Conservation (phyloP, 2,329 filamentous ascomycete species). For the Lasiodiplodia hormozganensis region DNA sequence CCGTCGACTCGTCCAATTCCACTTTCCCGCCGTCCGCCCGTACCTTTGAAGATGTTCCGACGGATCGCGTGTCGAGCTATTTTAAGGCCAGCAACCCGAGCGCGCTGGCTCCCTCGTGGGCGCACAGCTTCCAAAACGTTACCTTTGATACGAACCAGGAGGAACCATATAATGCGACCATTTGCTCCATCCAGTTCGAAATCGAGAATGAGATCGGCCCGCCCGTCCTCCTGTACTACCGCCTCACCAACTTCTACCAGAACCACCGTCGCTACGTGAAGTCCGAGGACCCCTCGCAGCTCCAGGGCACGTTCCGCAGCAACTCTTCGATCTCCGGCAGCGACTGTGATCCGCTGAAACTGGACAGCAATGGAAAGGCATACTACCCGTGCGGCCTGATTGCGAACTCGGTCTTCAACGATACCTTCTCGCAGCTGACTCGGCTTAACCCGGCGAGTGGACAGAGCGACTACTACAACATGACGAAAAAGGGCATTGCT, state of each 20-base stretch:
- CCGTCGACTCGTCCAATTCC: conserved; percentile 39
- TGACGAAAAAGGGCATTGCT: conserved; percentile 80
- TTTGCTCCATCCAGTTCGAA: conserved; percentile 78
- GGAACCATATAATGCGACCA: conserved; percentile 45
- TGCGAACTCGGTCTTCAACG: conserved; percentile 97
- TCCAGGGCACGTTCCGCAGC: conserved; percentile 73
- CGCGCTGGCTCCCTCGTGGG: conserved; percentile 45
- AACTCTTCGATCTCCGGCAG: conserved; percentile 68
- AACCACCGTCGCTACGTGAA: conserved; percentile 97
- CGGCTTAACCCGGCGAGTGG: conserved; percentile 61
- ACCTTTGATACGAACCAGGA: conserved; percentile 34
- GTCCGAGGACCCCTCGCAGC: conserved; percentile 82
- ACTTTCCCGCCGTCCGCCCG: conserved; percentile 32
- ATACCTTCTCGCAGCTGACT: conserved; percentile 76
- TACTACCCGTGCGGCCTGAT: conserved; percentile 97
- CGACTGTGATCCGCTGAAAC: conserved; percentile 75
- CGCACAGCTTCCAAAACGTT: conserved; percentile 45
- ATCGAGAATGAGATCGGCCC: conserved; percentile 80
- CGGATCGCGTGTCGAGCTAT: conserved; percentile 65
- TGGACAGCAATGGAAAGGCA: conserved; percentile 61
- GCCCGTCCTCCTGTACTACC: conserved; percentile 92
- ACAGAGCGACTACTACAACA: conserved; percentile 66
- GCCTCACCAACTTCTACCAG: conserved; percentile 97
- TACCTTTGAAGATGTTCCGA: conserved; percentile 61
- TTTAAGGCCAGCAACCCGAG: conserved; percentile 68